These are phyloP conservation scores for Candida dajiaensis DNA, from an alignment of 805 yeast genomes.

Conservation along the genomic window DNA sequence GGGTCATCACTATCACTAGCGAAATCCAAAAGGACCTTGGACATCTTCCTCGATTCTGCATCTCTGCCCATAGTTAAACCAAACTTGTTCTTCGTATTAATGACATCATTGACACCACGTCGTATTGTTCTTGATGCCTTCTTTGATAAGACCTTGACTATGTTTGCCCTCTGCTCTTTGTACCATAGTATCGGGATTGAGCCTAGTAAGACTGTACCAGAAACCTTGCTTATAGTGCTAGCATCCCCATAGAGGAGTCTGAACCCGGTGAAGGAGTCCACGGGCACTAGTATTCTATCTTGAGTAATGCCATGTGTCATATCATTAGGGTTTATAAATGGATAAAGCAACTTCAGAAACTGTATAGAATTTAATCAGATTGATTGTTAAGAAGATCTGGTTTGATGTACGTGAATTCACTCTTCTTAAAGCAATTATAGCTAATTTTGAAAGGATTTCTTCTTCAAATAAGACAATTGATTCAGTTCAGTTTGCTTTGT, in stretches of 20 bases:
- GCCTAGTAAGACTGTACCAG: slow-evolving; percentile 50
- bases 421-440: no score
- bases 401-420: no score
- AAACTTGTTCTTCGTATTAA: not conserved
- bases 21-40: not conserved
- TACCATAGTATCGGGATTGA: slow-evolving; percentile 54
- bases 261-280: slow-evolving; percentile 54
- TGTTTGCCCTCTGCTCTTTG: slow-evolving; percentile 27
- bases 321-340: not conserved
- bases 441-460: no score
- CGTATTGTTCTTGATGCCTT: slow-evolving; percentile 1
- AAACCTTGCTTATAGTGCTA: slow-evolving; percentile 38
- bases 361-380: no score
- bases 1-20: not conserved
- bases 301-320: not conserved
- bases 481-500: no score
- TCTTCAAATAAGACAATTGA: no score
- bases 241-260: slow-evolving; percentile 50
- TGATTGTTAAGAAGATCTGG: no score
- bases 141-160: slow-evolving; percentile 18
- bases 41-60: not conserved
- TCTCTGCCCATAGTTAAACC: not conserved
- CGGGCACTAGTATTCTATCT: slow-evolving; percentile 32
- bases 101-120: not conserved
- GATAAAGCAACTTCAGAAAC: no score